phyloP scores from a whole-genome alignment of 441 rosid species.

The Gossypium schwendimanii region DNA sequence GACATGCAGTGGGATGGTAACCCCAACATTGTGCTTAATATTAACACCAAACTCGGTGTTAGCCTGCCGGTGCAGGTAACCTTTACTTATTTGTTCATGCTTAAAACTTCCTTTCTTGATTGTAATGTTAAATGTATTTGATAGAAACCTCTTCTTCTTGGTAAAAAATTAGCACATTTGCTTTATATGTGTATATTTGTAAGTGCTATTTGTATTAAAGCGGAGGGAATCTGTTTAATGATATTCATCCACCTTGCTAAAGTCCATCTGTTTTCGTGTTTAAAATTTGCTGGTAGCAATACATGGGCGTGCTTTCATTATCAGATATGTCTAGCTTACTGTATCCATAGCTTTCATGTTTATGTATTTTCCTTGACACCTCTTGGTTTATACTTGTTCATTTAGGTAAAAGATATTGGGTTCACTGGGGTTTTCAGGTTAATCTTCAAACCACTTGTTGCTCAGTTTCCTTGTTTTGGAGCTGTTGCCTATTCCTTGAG shows the following conservation, averaged over 20 bases:
- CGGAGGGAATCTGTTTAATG: neutral
- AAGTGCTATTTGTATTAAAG: neutral
- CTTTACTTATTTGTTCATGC: constrained; percentile 4
- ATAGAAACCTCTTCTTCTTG: neutral
- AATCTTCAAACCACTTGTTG: constrained; percentile 77
- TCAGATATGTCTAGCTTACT: neutral
- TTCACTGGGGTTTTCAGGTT: constrained; percentile 91
- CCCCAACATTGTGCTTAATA: constrained; percentile 64
- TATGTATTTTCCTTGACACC: neutral
- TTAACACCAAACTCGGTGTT: constrained; percentile 68
- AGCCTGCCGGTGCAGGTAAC: constrained; percentile 74
- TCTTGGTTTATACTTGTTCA: constrained; percentile 15
- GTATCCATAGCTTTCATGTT: neutral
- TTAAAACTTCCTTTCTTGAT: neutral
- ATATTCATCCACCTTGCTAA: neutral
- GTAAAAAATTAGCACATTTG: neutral
- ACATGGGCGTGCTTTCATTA: neutral
- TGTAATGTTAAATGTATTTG: too few relatives aligned
- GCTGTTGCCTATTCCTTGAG: constrained; percentile 75
- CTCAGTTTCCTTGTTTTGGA: constrained; percentile 85
- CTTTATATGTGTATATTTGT: neutral
- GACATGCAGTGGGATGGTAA: constrained; percentile 95
- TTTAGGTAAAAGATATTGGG: constrained; percentile 77
- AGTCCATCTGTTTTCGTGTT: neutral
- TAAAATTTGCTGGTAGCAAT: neutral